Evolutionary conservation across 2,329 filamentous ascomycete species (phyloP).

Genomic region (Hypomyces perniciosus): DNA sequence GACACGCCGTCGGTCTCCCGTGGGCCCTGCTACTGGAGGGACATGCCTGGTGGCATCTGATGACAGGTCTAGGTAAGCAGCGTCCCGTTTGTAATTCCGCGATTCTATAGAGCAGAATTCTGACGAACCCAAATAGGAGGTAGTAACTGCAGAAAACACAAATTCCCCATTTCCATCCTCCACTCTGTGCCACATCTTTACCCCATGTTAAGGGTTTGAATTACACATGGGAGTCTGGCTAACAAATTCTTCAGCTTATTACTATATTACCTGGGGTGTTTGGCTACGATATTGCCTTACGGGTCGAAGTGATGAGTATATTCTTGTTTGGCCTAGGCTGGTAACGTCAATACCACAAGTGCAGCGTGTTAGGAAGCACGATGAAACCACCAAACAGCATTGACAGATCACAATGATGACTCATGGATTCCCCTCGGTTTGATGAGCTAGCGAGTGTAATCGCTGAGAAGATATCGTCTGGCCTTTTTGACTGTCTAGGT

Average conservation of each 20-base stretch:
- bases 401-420: neutral
- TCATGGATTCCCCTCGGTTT: too few species aligned
- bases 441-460: too few species aligned
- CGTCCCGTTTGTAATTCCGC: neutral
- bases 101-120: neutral
- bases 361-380: neutral
- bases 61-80: conserved; percentile 63
- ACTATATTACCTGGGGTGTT: conserved; percentile 77
- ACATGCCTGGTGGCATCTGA: conserved; percentile 62
- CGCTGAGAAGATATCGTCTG: too few species aligned
- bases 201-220: neutral
- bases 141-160: neutral
- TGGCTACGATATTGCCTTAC: conserved; percentile 76
- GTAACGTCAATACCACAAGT: conserved; percentile 49
- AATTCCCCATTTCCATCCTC: too few species aligned
- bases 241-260: conserved; percentile 53
- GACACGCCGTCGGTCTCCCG: conserved; percentile 64
- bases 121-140: neutral
- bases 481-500: too few species aligned
- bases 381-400: neutral
- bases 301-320: conserved; percentile 63
- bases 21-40: conserved; percentile 68
- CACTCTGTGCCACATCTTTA: neutral
- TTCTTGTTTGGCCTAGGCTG: conserved; percentile 61
- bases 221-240: conserved; percentile 12